Percentiles rank a stretch among this genome's conserved stretches.
Conservation (phyloP, 2,329 filamentous ascomycete species). For the Paraphoma sp. region DNA sequence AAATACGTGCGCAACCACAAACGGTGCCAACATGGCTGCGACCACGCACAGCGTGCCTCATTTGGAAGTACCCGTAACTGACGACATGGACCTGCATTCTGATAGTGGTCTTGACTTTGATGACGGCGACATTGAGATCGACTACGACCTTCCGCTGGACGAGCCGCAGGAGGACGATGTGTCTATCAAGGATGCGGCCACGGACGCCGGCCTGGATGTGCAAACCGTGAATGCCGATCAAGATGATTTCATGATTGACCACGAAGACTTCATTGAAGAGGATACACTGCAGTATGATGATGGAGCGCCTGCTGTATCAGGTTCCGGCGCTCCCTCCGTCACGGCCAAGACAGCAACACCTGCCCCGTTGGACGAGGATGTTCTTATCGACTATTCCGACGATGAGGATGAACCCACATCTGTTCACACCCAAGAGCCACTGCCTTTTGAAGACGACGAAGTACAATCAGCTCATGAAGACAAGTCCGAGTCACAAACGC, state of each 20-base stretch:
- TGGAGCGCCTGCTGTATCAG: conserved; percentile 9
- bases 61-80: conserved; percentile 45
- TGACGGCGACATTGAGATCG: conserved; percentile 67
- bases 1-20: neutral
- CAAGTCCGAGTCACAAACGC: neutral
- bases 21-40: conserved; percentile 28
- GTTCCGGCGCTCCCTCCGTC: neutral
- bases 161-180: conserved; percentile 55
- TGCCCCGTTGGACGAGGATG: conserved; percentile 28
- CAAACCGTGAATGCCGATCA: conserved; percentile 25
- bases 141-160: conserved; percentile 47
- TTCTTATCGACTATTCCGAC: conserved; percentile 44
- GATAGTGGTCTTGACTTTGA: conserved; percentile 53
- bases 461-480: neutral
- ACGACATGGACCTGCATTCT: conserved; percentile 64
- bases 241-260: conserved; percentile 49
- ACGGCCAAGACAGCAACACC: conserved; percentile 2
- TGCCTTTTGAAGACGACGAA: neutral
- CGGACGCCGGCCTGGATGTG: conserved; percentile 29
- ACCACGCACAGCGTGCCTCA: conserved; percentile 24
- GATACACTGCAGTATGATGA: conserved; percentile 25
- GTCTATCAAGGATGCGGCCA: conserved; percentile 60
- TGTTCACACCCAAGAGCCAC: neutral
- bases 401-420: conserved; percentile 30
- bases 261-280: conserved; percentile 40